A percentile compares a stretch with the other conserved stretches of the same genome.
Conservation (phyloP, 164 flowering plant genomes). For the Chimonanthus praecox region DNA sequence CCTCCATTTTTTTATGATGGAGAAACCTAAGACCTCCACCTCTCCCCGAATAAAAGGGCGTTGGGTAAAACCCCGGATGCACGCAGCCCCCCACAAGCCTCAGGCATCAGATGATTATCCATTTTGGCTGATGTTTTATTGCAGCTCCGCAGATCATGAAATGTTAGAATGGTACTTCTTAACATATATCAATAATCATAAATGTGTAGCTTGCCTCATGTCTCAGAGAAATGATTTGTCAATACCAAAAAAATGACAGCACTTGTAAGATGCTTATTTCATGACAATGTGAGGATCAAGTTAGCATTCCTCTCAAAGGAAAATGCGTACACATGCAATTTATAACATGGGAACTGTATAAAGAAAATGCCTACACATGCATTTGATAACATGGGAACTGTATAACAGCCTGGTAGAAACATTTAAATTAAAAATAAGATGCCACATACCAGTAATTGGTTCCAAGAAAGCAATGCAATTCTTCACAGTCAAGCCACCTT, state of each 20-base stretch:
- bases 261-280: background rate
- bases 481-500: constrained; percentile 72
- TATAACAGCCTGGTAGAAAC: background rate
- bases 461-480: constrained; percentile 63
- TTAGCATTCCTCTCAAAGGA: background rate
- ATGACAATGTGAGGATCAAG: background rate
- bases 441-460: constrained; percentile 65
- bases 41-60: too few species aligned
- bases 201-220: background rate
- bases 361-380: background rate
- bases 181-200: background rate
- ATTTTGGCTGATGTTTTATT: too few species aligned
- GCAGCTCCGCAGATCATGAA: too few species aligned
- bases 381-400: too few species aligned
- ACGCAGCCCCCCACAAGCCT: too few species aligned
- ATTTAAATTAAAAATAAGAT: background rate
- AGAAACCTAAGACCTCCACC: too few species aligned
- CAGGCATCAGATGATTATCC: too few species aligned
- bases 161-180: too few species aligned
- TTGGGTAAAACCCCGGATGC: too few species aligned
- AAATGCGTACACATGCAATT: background rate
- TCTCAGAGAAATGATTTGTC: background rate
- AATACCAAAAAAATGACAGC: background rate
- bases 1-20: too few species aligned
- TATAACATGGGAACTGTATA: too few species aligned